Evolutionary conservation across 345 rosid genomes (phyloP).

Genomic region (Eucalyptus erythrocorys): DNA sequence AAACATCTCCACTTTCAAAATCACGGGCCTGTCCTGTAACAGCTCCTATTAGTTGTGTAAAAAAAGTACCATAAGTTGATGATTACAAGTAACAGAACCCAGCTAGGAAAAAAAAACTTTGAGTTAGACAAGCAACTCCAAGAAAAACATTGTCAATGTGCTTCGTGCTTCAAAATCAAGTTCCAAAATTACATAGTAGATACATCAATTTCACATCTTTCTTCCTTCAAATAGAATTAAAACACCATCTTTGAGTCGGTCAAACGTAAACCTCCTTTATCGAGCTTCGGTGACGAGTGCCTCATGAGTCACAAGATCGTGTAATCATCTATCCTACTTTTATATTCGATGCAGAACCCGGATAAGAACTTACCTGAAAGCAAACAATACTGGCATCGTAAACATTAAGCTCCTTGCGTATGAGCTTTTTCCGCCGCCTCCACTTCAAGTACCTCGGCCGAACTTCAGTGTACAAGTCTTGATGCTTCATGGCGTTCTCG

Average conservation of each 20-base stretch:
- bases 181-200: background rate
- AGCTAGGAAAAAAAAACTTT: background rate
- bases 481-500: constrained; percentile 56
- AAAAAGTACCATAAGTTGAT: background rate
- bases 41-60: background rate
- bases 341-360: background rate
- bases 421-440: constrained; percentile 49
- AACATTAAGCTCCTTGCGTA: constrained; percentile 39
- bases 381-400: constrained; percentile 58
- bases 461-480: constrained; percentile 39
- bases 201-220: background rate
- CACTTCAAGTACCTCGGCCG: constrained; percentile 35
- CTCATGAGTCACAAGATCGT: background rate
- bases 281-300: background rate
- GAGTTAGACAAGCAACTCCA: background rate
- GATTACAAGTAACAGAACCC: background rate
- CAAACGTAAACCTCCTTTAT: background rate
- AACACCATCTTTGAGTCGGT: background rate
- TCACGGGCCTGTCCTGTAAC: background rate
- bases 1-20: background rate
- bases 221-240: background rate
- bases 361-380: constrained; percentile 48
- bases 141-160: background rate
- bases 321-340: background rate
- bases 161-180: background rate